These are phyloP conservation scores for Aspergillus novoparasiticus DNA, from an alignment of 2,329 filamentous ascomycete species.

Conservation along the genomic window DNA sequence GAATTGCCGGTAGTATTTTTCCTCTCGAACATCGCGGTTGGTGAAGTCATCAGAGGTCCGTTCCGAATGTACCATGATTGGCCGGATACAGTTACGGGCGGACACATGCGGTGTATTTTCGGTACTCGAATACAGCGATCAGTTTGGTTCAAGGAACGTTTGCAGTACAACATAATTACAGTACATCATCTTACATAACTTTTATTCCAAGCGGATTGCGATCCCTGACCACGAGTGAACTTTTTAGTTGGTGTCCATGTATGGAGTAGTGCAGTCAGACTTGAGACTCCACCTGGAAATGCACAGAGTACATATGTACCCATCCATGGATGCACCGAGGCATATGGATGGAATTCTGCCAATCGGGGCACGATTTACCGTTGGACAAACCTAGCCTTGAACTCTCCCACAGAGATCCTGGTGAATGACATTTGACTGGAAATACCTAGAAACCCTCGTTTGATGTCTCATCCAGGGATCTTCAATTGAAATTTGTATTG, in stretches of 20 bases:
- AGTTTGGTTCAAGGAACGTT: not conserved
- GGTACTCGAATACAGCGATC: not conserved
- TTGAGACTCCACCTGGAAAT: not conserved
- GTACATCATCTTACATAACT: not conserved
- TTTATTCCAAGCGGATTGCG: not conserved
- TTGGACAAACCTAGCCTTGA: not conserved
- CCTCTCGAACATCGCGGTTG: constrained; percentile 11
- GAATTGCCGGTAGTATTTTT: constrained; percentile 8
- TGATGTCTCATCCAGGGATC: not conserved
- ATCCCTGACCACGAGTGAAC: not conserved
- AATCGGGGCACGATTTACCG: not conserved
- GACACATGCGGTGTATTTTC: not conserved
- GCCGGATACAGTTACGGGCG: not conserved
- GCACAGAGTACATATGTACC: not conserved
- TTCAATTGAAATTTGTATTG: not conserved
- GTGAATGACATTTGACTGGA: not conserved
- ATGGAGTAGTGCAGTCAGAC: not conserved
- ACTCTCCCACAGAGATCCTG: not conserved
- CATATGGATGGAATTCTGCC: not conserved
- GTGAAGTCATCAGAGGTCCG: constrained; percentile 24
- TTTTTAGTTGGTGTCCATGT: not conserved
- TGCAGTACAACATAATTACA: not conserved
- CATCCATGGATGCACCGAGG: not conserved
- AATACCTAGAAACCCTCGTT: not conserved
- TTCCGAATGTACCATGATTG: constrained; percentile 15